Percentiles rank a stretch among this genome's conserved stretches.
Evolutionary conservation across 139 green algal genomes (phyloP).

Genomic region (Choricystis sp.): DNA sequence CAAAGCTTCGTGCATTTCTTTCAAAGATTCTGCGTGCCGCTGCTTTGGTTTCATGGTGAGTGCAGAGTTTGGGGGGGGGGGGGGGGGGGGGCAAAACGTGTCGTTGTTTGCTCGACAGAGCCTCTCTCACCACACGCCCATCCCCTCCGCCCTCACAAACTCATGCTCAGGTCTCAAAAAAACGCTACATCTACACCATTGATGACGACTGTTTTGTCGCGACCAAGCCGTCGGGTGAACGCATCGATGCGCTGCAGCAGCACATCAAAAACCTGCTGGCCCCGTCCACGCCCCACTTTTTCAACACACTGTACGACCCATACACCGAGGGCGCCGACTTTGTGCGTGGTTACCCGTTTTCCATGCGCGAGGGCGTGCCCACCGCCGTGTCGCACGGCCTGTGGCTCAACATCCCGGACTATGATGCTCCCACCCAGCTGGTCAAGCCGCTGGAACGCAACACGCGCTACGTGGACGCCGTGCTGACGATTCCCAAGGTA

Average conservation of each 20-base stretch:
- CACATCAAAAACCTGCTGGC: slow-evolving; percentile 86
- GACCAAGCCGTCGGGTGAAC: slow-evolving; percentile 56
- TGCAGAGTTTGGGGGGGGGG: not conserved
- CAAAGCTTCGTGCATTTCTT: slow-evolving; percentile 88
- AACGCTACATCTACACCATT: slow-evolving; percentile 93
- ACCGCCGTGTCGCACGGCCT: slow-evolving; percentile 87
- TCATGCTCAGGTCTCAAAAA: slow-evolving; percentile 68
- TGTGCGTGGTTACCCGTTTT: slow-evolving; percentile 56
- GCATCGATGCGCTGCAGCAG: slow-evolving; percentile 90
- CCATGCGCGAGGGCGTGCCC: slow-evolving; percentile 69
- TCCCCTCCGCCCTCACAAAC: not conserved
- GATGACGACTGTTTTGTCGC: slow-evolving; percentile 93
- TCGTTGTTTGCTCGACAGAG: not conserved
- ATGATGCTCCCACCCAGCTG: slow-evolving; percentile 94
- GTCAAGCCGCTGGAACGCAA: slow-evolving; percentile 93
- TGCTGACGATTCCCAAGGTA: slow-evolving; percentile 87
- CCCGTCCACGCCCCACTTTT: slow-evolving; percentile 89
- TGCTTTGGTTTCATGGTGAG: slow-evolving; percentile 1
- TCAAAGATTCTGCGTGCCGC: slow-evolving; percentile 85
- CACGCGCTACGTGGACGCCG: slow-evolving; percentile 78
- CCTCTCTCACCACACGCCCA: not conserved
- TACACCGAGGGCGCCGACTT: slow-evolving; percentile 67
- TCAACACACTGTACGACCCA: slow-evolving; percentile 97
- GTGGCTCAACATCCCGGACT: slow-evolving; percentile 97
- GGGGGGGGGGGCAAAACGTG: not conserved